Base-by-base conservation (phyloP, 371 early-diverging fungal genomes). In the Mucor racemosus region DNA sequence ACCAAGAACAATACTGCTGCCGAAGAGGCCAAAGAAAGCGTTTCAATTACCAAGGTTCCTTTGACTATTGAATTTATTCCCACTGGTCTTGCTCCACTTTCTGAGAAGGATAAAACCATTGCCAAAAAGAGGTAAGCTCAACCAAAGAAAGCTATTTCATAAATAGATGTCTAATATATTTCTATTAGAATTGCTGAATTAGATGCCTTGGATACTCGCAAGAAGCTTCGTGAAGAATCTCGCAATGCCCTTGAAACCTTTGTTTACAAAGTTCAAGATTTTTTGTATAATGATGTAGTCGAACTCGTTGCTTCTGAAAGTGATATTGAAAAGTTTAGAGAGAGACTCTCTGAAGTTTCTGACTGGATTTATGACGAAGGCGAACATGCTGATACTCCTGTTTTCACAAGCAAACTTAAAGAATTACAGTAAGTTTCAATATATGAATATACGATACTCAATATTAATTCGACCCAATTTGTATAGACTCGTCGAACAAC, bases 311-410 rank as follows among this genome's bases (percentile, higher is more conserved):
- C 91, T 21, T 90, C 91, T 5, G 89, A 88, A 41, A 84, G 84
- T 4, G 89, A 96, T 71, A 91, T 93, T 66, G 84, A 86, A 42
- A 69, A 73, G 5, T 76, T 97, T n/a, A 80, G 80, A 26, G 79
- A 82, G 21, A 76, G 72, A 17, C 78, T 92, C 7, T 78, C 84
- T n/a, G 86, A 80, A 17, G 78, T 87, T 4, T 86, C 92, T 1
- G 95, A 93, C 7, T 99, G 99, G 99, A 74, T 95, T 13, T 91
- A 95, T 65, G 94, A 90, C 54, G 88, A 90, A 36, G 92, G 87
- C 9, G 94, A 92, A 65, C 68, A 82, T 5, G 94, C 93, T 0
- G 81, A 82, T 42, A 83, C 87, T 0, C 40, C 68, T 7, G 81
- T 77, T 9, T 88, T 84, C 62, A 73, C 72, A 46, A 75, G 69